Percentiles rank a stretch among this genome's conserved stretches.
Evolutionary conservation across 768 basidiomycete genomes (phyloP).

Genomic region (Symmetrospora coprosmae): DNA sequence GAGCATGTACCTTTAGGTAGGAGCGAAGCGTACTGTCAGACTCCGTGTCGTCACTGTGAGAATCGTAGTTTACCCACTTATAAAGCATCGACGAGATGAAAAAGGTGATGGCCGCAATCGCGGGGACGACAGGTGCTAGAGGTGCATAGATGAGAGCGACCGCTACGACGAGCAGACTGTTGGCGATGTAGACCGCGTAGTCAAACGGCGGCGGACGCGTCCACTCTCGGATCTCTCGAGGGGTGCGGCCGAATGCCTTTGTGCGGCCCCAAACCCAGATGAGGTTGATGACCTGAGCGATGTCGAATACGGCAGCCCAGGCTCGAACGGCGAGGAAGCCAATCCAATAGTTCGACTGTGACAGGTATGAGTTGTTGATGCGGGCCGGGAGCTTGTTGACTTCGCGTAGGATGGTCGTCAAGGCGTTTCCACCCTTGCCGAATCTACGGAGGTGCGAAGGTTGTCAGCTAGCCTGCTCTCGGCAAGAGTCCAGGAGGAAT

Average conservation of each 20-base stretch:
- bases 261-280: constrained; percentile 62
- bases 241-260: constrained; percentile 72
- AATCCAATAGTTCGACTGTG: constrained; percentile 56
- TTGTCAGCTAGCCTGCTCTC: background rate
- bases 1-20: constrained; percentile 75
- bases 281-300: constrained; percentile 87
- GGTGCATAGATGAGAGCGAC: constrained; percentile 90
- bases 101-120: constrained; percentile 70
- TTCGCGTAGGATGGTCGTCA: constrained; percentile 18
- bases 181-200: constrained; percentile 43
- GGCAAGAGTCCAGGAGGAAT: background rate
- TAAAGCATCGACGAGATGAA: constrained; percentile 44
- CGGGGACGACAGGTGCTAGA: constrained; percentile 72
- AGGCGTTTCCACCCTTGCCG: constrained; percentile 10
- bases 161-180: constrained; percentile 48
- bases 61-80: too few species aligned
- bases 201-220: constrained; percentile 81
- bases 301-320: constrained; percentile 83
- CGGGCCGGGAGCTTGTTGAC: constrained; percentile 39
- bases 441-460: background rate
- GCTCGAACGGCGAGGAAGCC: constrained; percentile 57
- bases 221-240: constrained; percentile 76
- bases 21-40: constrained; percentile 35
- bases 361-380: constrained; percentile 77
- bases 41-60: too few species aligned